A percentile compares a stretch with the other conserved stretches of the same genome.
These are phyloP conservation scores for Colletotrichum sp. DNA, from an alignment of 2,329 filamentous ascomycete genomes.

Conservation along the genomic window DNA sequence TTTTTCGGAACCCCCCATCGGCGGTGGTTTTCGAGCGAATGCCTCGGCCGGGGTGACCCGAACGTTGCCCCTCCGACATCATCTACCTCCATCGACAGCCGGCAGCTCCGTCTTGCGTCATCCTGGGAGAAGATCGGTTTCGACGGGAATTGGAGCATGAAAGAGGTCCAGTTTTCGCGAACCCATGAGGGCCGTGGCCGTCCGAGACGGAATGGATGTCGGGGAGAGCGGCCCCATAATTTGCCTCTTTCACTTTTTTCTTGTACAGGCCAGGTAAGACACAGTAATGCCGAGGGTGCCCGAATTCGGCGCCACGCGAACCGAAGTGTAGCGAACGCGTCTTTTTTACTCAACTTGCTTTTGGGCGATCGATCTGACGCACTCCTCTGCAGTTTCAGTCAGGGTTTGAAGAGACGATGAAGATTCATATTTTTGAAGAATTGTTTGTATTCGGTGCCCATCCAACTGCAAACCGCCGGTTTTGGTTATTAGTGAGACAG, in stretches of 20 bases:
- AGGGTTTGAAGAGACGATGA: background rate
- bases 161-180: background rate
- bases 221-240: background rate
- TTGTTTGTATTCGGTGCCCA: conserved; percentile 1
- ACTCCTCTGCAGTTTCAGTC: background rate
- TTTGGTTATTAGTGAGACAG: conserved; percentile 22
- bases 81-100: background rate
- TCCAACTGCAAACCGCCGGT: conserved; percentile 20
- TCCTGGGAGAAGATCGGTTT: background rate
- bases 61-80: background rate
- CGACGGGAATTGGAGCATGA: background rate
- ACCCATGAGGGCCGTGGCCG: background rate
- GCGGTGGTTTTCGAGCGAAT: background rate
- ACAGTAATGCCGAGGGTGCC: background rate
- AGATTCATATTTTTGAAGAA: background rate
- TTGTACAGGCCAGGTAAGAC: background rate
- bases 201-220: background rate
- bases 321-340: background rate
- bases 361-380: background rate
- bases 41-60: background rate
- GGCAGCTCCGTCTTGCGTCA: background rate
- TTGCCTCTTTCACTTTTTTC: background rate
- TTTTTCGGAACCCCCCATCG: background rate
- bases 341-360: background rate
- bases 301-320: background rate